These are phyloP conservation scores for Arabidopsis arenosa DNA, from an alignment of 345 rosid genomes.

Conservation along the genomic window DNA sequence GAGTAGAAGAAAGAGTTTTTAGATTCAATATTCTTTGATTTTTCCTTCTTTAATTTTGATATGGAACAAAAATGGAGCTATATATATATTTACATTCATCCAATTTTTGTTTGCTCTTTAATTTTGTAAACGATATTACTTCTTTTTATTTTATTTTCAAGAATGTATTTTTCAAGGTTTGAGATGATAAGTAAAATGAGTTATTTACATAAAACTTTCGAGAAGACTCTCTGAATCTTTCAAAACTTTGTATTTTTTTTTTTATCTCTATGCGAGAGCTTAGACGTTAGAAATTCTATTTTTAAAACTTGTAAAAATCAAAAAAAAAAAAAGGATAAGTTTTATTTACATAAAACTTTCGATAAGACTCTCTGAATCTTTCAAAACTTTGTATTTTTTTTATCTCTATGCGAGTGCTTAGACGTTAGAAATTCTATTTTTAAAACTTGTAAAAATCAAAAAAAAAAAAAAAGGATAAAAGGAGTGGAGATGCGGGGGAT, in stretches of 20 bases:
- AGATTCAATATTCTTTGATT: slow-evolving; percentile 45
- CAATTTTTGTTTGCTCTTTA: slow-evolving; percentile 37
- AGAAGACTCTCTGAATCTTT: background rate
- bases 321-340: too few relatives aligned
- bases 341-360: background rate
- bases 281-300: too few relatives aligned
- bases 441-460: too few relatives aligned
- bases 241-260: too few relatives aligned
- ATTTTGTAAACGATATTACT: slow-evolving; percentile 32
- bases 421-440: too few relatives aligned
- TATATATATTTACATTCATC: slow-evolving; percentile 36
- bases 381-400: too few relatives aligned
- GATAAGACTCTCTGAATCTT: background rate
- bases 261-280: background rate
- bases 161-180: slow-evolving; percentile 15
- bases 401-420: background rate
- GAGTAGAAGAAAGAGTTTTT: slow-evolving; percentile 42
- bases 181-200: slow-evolving; percentile 2
- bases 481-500: slow-evolving; percentile 76
- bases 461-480: background rate
- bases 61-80: slow-evolving; percentile 33
- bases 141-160: slow-evolving; percentile 9
- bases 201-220: background rate
- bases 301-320: too few relatives aligned
- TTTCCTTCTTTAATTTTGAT: slow-evolving; percentile 25